phyloP scores from a whole-genome alignment of 164 flowering plant species.

The Vitis amurensis region DNA sequence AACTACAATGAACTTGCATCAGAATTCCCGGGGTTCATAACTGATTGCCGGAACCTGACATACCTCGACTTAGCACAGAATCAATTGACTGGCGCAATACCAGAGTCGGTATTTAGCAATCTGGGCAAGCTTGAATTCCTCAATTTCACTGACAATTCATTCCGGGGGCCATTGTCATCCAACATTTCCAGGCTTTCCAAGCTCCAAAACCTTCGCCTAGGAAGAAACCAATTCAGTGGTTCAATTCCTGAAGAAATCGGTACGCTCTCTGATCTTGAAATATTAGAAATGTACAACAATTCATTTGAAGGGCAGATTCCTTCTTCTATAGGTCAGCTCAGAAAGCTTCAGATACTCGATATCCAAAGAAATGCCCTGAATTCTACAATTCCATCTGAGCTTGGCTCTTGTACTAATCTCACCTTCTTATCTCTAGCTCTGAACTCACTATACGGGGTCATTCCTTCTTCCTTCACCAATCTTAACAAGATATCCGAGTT shows the following conservation, averaged over 20 bases:
- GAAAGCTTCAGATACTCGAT: slow-evolving; percentile 32
- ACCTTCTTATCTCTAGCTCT: slow-evolving; percentile 15
- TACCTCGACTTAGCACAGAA: slow-evolving; percentile 51
- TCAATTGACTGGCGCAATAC: slow-evolving; percentile 33
- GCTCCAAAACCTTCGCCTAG: slow-evolving; percentile 34
- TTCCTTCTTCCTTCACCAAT: no score
- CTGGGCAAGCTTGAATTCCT: slow-evolving; percentile 42
- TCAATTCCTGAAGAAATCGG: slow-evolving; percentile 36
- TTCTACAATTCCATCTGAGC: slow-evolving; percentile 51
- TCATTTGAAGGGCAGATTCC: slow-evolving; percentile 47
- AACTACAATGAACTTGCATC: slow-evolving; percentile 18
- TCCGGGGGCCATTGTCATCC: slow-evolving; percentile 39
- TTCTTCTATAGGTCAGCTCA: slow-evolving; percentile 44
- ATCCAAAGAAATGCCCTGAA: slow-evolving; percentile 34
- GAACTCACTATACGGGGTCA: no score
- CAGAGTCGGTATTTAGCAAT: slow-evolving; percentile 38
- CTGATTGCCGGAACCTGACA: slow-evolving; percentile 37
- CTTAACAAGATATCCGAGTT: no score
- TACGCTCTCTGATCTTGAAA: slow-evolving; percentile 25
- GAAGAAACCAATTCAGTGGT: slow-evolving; percentile 32
- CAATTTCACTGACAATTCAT: slow-evolving; percentile 29
- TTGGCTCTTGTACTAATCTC: slow-evolving; percentile 48
- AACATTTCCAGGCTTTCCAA: slow-evolving; percentile 44
- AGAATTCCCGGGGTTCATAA: slow-evolving; percentile 41
- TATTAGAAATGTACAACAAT: slow-evolving; percentile 37